phyloP scores from a whole-genome alignment of 257 asterid genomes.

The Fraxinus quadrangulata region DNA sequence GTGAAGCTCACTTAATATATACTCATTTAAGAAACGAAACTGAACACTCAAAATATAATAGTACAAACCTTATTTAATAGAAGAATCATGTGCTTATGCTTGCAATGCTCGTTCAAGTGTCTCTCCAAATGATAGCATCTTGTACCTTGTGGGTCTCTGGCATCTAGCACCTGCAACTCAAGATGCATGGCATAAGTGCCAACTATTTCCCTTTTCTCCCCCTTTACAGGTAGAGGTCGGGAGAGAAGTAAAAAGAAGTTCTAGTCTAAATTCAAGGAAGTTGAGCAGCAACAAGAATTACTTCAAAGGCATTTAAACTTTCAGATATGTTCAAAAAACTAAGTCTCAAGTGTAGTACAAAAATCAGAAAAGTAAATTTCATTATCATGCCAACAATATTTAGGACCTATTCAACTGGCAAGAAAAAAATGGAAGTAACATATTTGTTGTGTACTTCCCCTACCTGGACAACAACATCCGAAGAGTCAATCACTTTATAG shows the following conservation, averaged over 20 bases:
- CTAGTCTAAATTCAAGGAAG: not conserved
- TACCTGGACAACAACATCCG: conserved; percentile 97
- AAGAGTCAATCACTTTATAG: conserved; percentile 93
- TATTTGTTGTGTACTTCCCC: conserved; percentile 6
- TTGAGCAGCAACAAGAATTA: not conserved
- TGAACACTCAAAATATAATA: not conserved
- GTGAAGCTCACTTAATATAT: not conserved
- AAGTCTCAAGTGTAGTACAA: not conserved
- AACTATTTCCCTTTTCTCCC: conserved; percentile 4
- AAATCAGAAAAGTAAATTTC: not conserved
- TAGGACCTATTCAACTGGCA: not conserved
- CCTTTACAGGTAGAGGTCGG: not conserved
- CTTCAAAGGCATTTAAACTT: not conserved
- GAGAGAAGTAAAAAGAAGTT: not conserved
- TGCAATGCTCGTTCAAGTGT: conserved; percentile 90
- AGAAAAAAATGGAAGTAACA: not conserved
- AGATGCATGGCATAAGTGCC: not conserved
- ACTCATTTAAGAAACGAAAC: not conserved
- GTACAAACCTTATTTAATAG: conserved; percentile 73
- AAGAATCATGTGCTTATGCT: conserved; percentile 89
- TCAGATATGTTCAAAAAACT: not conserved
- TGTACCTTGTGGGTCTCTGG: conserved; percentile 97
- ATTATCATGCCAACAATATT: not conserved
- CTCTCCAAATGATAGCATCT: conserved; percentile 95
- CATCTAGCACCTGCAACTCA: conserved; percentile 81